Evolutionary conservation across 768 basidiomycete genomes (phyloP).

Genomic region (Candolleomyces efflorescens): DNA sequence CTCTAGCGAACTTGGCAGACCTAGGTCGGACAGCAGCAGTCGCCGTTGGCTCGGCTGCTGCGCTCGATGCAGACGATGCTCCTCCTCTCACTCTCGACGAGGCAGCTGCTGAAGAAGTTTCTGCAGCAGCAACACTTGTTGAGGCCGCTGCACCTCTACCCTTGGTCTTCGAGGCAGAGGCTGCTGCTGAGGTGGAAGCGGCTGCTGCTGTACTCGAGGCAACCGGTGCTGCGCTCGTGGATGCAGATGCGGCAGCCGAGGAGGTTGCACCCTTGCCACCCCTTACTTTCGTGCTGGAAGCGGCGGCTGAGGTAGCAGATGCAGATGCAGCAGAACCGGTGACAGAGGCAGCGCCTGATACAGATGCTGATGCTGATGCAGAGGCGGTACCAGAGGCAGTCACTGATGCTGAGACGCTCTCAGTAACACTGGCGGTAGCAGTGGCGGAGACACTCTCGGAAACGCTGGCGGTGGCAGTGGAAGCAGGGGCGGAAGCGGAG

Average conservation of each 20-base stretch:
- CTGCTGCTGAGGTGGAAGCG: background rate
- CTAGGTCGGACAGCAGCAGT: background rate
- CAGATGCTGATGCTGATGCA: conserved; percentile 3
- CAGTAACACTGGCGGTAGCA: conserved; percentile 12
- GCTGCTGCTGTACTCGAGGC: background rate
- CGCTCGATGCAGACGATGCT: background rate
- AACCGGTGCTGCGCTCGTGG: background rate
- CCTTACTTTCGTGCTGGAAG: background rate
- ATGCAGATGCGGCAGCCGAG: background rate
- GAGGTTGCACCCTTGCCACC: background rate
- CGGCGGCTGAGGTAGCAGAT: background rate
- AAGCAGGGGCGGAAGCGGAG: conserved; percentile 2
- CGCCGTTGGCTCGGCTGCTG: background rate
- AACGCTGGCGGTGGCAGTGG: too few species aligned
- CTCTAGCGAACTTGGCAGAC: background rate
- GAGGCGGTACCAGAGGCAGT: conserved; percentile 5
- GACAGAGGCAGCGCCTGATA: background rate
- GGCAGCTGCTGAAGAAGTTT: background rate
- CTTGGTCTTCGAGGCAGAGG: background rate
- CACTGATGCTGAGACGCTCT: conserved; percentile 1
- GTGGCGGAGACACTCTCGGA: background rate
- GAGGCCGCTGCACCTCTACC: background rate
- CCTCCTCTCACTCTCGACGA: background rate
- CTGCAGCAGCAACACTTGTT: background rate
- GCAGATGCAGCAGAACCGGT: background rate